Evolutionary conservation across 83 land plant genomes (phyloP).

Genomic region (Isoetes engelmannii): DNA sequence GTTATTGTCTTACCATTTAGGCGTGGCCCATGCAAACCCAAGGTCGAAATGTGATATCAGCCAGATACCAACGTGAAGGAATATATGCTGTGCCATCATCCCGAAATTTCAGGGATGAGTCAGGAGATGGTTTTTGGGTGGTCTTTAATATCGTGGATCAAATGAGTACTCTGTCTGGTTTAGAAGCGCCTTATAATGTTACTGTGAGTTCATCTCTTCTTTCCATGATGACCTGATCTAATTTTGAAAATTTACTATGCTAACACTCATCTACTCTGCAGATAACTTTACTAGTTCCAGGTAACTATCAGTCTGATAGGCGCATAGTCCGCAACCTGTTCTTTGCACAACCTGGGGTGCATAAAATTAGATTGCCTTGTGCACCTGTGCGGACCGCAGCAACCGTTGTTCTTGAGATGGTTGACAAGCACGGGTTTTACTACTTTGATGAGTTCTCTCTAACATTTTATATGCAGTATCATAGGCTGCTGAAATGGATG

Average conservation of each 20-base stretch:
- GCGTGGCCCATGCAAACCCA: constrained; percentile 76
- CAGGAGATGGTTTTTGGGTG: constrained; percentile 83
- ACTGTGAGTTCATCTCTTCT: constrained; percentile 43
- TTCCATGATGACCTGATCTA: not conserved
- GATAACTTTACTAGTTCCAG: constrained; percentile 83
- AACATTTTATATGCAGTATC: constrained; percentile 94
- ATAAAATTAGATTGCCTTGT: constrained; percentile 64
- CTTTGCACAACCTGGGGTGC: constrained; percentile 52
- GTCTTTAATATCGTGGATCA: constrained; percentile 74
- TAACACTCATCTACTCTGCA: not conserved
- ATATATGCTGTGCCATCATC: constrained; percentile 58
- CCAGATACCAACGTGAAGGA: constrained; percentile 66
- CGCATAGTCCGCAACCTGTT: constrained; percentile 45
- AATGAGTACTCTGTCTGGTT: constrained; percentile 53
- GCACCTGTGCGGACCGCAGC: constrained; percentile 86
- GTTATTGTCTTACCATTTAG: constrained; percentile 32
- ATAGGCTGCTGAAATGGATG: constrained; percentile 89
- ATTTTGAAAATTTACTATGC: constrained; percentile 1
- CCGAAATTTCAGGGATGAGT: constrained; percentile 82
- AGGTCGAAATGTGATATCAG: constrained; percentile 72
- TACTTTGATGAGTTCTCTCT: constrained; percentile 94
- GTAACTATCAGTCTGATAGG: constrained; percentile 81
- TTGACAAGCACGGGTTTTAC: constrained; percentile 71
- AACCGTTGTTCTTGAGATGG: constrained; percentile 93
- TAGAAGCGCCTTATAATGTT: constrained; percentile 84